A percentile compares a stretch with the other conserved stretches of the same genome.
Evolutionary conservation across 129 eudicot species (phyloP).

Genomic region (Helianthus annuus): DNA sequence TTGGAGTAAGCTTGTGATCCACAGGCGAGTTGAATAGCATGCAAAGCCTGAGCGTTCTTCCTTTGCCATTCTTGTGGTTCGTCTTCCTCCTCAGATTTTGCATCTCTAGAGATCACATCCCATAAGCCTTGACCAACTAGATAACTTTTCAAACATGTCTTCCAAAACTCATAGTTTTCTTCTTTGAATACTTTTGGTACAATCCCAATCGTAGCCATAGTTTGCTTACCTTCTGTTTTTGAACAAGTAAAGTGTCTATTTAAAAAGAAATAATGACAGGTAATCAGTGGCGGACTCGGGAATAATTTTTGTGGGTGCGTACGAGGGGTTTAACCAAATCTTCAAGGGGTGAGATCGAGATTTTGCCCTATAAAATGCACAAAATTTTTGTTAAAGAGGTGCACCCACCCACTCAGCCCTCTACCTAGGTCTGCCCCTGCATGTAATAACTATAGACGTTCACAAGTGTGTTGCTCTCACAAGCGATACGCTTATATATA

Average conservation of each 20-base stretch:
- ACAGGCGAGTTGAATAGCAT: constrained; percentile 52
- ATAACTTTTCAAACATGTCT: constrained; percentile 44
- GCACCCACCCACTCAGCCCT: too few species aligned
- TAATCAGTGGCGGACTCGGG: too few species aligned
- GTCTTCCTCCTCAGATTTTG: constrained; percentile 15
- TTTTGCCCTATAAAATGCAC: too few species aligned
- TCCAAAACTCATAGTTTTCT: constrained; percentile 59
- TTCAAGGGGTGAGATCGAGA: too few species aligned
- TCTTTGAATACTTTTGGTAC: constrained; percentile 49
- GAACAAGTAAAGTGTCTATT: neutral
- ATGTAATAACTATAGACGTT: neutral
- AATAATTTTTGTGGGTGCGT: too few species aligned
- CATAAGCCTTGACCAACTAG: constrained; percentile 53
- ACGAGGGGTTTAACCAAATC: too few species aligned
- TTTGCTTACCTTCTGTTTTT: neutral
- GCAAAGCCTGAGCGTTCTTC: constrained; percentile 52
- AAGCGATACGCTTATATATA: too few species aligned
- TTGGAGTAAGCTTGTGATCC: constrained; percentile 44
- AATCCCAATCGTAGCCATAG: constrained; percentile 32
- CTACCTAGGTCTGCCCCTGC: too few species aligned
- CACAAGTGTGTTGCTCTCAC: too few species aligned
- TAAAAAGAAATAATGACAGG: neutral
- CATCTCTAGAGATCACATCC: constrained; percentile 40
- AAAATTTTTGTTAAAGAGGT: too few species aligned
- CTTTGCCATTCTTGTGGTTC: constrained; percentile 38